Evolutionary conservation across 2,329 filamentous ascomycete genomes (phyloP).

Genomic region (Byssothecium circinans): DNA sequence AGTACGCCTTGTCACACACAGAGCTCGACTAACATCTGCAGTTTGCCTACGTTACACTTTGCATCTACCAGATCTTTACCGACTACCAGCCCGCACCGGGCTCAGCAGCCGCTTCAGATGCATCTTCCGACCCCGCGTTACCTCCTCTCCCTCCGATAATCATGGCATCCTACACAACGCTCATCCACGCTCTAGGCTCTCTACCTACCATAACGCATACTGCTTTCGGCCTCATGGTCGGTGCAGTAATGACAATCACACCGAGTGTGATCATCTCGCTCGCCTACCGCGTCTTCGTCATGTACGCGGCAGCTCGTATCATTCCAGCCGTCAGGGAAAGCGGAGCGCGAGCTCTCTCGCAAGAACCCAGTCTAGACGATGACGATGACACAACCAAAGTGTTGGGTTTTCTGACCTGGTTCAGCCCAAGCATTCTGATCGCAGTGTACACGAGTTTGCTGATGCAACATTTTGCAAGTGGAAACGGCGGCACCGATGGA

Average conservation of each 20-base stretch:
- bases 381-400: conserved; percentile 78
- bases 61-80: conserved; percentile 98
- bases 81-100: conserved; percentile 83
- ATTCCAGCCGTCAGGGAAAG: conserved; percentile 90
- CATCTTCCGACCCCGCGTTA: conserved; percentile 75
- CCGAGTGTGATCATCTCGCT: conserved; percentile 95
- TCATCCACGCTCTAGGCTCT: conserved; percentile 79
- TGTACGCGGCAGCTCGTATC: conserved; percentile 93
- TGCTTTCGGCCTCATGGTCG: conserved; percentile 81
- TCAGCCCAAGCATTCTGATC: conserved; percentile 90
- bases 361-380: conserved; percentile 84
- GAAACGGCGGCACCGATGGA: conserved; percentile 57
- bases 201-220: conserved; percentile 84
- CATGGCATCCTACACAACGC: conserved; percentile 95
- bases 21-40: conserved; percentile 17
- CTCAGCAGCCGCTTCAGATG: conserved; percentile 55
- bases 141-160: conserved; percentile 96
- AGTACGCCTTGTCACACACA: conserved; percentile 10
- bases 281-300: conserved; percentile 88
- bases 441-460: conserved; percentile 94
- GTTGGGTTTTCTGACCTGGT: conserved; percentile 85
- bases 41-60: conserved; percentile 97
- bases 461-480: conserved; percentile 85
- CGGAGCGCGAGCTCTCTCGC: conserved; percentile 77
- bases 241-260: conserved; percentile 92